These are phyloP conservation scores for Candida peoriensis DNA, from an alignment of 805 yeast species.

Conservation along the genomic window DNA sequence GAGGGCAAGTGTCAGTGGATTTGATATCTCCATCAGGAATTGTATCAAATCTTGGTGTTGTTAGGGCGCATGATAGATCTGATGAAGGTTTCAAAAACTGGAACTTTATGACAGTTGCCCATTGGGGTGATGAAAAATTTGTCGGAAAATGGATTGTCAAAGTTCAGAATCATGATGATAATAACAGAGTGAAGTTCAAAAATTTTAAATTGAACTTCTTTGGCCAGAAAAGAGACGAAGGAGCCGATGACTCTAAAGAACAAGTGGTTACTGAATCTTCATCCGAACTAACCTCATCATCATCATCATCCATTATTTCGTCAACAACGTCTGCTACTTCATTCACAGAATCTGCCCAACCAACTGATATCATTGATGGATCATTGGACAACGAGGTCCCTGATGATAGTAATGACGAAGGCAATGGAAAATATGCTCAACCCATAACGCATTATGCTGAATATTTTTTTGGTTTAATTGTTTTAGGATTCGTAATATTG, in stretches of 20 bases:
- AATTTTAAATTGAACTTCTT: constrained; percentile 77
- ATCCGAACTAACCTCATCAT: not conserved
- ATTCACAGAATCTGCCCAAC: not conserved
- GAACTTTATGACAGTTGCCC: constrained; percentile 97
- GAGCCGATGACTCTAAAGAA: constrained; percentile 33
- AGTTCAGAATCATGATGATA: constrained; percentile 43
- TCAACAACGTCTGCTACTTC: constrained; percentile 16
- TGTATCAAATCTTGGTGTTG: constrained; percentile 65
- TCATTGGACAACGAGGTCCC: too few species aligned
- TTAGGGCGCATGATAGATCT: constrained; percentile 54
- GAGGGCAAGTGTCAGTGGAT: constrained; percentile 68
- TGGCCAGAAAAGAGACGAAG: constrained; percentile 65
- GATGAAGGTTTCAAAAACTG: constrained; percentile 64
- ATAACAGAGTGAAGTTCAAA: constrained; percentile 38
- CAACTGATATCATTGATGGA: too few species aligned
- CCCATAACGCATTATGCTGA: constrained; percentile 46
- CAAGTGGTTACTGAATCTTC: constrained; percentile 21
- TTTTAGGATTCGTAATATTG: constrained; percentile 49
- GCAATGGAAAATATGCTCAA: constrained; percentile 34
- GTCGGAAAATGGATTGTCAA: constrained; percentile 78
- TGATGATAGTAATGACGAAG: constrained; percentile 8
- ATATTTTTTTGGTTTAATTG: constrained; percentile 54
- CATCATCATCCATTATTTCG: constrained; percentile 6
- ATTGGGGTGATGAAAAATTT: constrained; percentile 90
- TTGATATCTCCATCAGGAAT: constrained; percentile 75